A percentile compares a stretch with the other conserved stretches of the same genome.
These are phyloP conservation scores for Pistacia atlantica DNA, from an alignment of 345 rosid species.

Conservation along the genomic window DNA sequence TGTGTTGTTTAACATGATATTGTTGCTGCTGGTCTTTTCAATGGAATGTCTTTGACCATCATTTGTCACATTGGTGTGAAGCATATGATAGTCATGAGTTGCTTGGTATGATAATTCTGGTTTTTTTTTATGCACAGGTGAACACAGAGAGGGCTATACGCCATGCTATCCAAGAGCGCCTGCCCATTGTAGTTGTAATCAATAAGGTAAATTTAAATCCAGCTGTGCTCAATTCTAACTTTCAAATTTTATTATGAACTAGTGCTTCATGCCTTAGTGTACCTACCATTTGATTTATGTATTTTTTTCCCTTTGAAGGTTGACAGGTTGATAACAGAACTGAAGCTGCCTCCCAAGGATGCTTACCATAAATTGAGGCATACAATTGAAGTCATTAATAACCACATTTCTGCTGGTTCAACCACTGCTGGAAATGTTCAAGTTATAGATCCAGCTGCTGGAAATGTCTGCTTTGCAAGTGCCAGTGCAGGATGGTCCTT, in stretches of 20 bases:
- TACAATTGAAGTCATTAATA: slow-evolving; percentile 89
- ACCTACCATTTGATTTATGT: slow-evolving; percentile 14
- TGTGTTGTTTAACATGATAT: slow-evolving; percentile 1
- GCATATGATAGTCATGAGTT: not conserved
- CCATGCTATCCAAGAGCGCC: slow-evolving; percentile 90
- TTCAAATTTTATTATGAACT: not conserved
- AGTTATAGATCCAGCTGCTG: slow-evolving; percentile 83
- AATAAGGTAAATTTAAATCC: slow-evolving; percentile 62
- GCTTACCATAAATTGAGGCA: slow-evolving; percentile 97
- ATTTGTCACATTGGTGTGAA: not conserved
- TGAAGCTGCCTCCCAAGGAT: slow-evolving; percentile 96
- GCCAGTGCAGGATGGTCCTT: slow-evolving; percentile 96
- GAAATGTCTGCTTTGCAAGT: slow-evolving; percentile 97
- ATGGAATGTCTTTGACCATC: slow-evolving; percentile 1
- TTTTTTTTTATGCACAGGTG: slow-evolving; percentile 47
- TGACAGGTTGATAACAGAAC: slow-evolving; percentile 94
- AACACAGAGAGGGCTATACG: slow-evolving; percentile 98
- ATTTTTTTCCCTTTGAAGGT: slow-evolving; percentile 51
- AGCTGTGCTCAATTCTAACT: not conserved
- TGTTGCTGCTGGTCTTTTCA: not conserved
- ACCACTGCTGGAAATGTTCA: slow-evolving; percentile 90
- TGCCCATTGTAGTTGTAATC: slow-evolving; percentile 93
- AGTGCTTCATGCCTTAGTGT: not conserved
- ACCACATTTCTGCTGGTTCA: slow-evolving; percentile 84
- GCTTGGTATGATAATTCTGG: slow-evolving; percentile 11